Evolutionary conservation across 2,329 filamentous ascomycete species (phyloP).

Genomic region (Fusarium penzigii): DNA sequence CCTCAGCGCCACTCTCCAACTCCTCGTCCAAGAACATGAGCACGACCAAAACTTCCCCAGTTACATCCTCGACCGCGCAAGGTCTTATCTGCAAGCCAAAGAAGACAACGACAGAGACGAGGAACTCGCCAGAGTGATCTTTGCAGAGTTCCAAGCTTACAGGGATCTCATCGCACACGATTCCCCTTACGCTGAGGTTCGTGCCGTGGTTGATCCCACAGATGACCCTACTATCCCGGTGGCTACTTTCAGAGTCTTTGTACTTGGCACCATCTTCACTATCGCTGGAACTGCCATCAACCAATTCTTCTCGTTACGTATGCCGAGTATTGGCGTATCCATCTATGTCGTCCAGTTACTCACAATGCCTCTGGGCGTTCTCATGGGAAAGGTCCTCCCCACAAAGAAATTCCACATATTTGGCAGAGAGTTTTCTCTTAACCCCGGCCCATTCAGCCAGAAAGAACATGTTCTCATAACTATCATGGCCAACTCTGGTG

Average conservation of each 20-base stretch:
- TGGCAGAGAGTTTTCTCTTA: constrained; percentile 35
- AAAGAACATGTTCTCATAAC: constrained; percentile 57
- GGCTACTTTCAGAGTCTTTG: constrained; percentile 43
- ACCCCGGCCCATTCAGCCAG: constrained; percentile 52
- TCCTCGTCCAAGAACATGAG: constrained; percentile 42
- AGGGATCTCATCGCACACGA: constrained; percentile 34
- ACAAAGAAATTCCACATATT: constrained; percentile 2
- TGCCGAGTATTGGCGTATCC: constrained; percentile 42
- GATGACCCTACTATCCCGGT: constrained; percentile 43
- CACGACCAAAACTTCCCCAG: constrained; percentile 50
- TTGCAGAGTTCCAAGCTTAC: constrained; percentile 22
- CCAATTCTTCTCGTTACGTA: constrained; percentile 44
- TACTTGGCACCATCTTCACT: constrained; percentile 41
- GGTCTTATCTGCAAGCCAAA: constrained; percentile 37
- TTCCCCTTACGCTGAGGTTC: constrained; percentile 44
- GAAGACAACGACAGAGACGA: constrained; percentile 8
- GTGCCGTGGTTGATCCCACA: constrained; percentile 45
- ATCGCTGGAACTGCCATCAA: constrained; percentile 19
- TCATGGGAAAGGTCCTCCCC: constrained; percentile 31
- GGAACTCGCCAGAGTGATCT: constrained; percentile 16
- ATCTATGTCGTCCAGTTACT: constrained; percentile 44
- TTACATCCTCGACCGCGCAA: constrained; percentile 41
- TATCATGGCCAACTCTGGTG: constrained; percentile 54
- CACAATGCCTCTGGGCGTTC: constrained; percentile 39
- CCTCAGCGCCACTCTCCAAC: constrained; percentile 9